phyloP scores from a whole-genome alignment of 2,329 filamentous ascomycete species.

The Cladorrhinum sp. region DNA sequence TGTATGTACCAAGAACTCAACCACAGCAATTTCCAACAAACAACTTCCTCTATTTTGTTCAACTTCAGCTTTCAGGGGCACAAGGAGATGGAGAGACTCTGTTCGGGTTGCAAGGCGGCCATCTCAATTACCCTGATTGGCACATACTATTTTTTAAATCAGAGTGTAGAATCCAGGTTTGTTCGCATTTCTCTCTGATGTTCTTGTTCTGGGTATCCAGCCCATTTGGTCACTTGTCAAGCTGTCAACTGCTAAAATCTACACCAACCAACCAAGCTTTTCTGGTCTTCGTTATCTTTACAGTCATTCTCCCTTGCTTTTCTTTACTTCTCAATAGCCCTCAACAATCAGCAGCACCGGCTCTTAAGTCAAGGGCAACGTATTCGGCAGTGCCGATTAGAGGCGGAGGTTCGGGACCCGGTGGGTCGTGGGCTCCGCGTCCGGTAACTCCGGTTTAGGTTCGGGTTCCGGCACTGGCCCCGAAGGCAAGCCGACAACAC shows the following conservation, averaged over 20 bases:
- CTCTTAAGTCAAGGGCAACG: constrained; percentile 33
- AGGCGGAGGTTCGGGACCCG: constrained; percentile 24
- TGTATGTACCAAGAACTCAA: constrained; percentile 5
- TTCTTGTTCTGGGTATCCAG: background rate
- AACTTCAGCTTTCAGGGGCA: background rate
- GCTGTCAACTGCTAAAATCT: constrained; percentile 31
- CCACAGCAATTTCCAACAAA: constrained; percentile 19
- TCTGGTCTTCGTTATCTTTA: constrained; percentile 27
- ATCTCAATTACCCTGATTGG: constrained; percentile 15
- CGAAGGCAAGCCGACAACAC: background rate
- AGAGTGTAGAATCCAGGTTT: background rate
- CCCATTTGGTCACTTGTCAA: background rate
- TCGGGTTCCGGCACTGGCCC: constrained; percentile 12
- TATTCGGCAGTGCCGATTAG: constrained; percentile 40
- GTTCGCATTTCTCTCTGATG: background rate
- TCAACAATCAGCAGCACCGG: constrained; percentile 10
- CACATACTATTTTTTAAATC: background rate
- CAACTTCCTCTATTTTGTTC: background rate
- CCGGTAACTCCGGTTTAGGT: constrained; percentile 13
- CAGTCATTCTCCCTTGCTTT: constrained; percentile 18
- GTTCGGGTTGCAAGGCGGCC: constrained; percentile 8
- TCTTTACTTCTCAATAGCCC: constrained; percentile 32
- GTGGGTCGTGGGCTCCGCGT: no score
- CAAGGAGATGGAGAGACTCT: constrained; percentile 7
- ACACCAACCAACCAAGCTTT: constrained; percentile 23